Percentiles rank a stretch among this genome's conserved stretches.
These are phyloP conservation scores for Entomortierella chlamydospora DNA, from an alignment of 192 early-diverging fungal genomes.

Conservation along the genomic window DNA sequence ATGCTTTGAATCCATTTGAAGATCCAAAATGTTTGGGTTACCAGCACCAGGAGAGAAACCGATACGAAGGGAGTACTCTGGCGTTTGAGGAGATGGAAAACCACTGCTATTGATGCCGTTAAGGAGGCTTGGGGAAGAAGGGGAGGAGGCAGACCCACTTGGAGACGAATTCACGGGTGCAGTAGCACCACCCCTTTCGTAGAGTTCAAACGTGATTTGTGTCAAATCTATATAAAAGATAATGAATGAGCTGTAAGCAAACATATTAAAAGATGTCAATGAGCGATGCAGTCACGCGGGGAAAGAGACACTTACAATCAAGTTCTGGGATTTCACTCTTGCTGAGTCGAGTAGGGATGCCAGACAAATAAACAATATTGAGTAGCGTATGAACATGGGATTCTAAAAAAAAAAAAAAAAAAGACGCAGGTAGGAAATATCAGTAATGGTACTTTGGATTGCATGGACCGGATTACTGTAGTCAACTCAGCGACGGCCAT, in stretches of 20 bases:
- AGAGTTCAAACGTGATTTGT: conserved; percentile 97
- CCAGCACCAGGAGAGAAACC: conserved; percentile 92
- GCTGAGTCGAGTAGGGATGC: conserved; percentile 77
- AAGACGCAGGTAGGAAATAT: not conserved
- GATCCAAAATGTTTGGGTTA: conserved; percentile 89
- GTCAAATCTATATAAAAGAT: conserved; percentile 77
- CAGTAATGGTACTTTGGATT: not conserved
- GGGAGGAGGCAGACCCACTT: not conserved
- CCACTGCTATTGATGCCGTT: not conserved
- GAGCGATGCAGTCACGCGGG: not conserved
- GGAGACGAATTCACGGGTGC: not conserved
- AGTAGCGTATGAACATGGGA: conserved; percentile 94
- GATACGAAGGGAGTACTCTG: conserved; percentile 91
- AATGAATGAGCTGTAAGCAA: not conserved
- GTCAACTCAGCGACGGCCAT: not conserved
- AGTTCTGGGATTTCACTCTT: conserved; percentile 83
- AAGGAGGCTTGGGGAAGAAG: not conserved
- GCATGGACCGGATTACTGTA: not conserved
- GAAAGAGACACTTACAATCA: conserved; percentile 75
- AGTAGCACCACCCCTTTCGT: conserved; percentile 71
- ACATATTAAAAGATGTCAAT: no score
- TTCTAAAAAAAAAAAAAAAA: conserved; percentile 52
- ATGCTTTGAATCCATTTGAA: conserved; percentile 88
- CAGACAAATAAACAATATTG: conserved; percentile 90
- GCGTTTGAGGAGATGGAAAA: conserved; percentile 38